Base-by-base conservation (phyloP, 179 eudicot species). In the Amaranthus tricolor region DNA sequence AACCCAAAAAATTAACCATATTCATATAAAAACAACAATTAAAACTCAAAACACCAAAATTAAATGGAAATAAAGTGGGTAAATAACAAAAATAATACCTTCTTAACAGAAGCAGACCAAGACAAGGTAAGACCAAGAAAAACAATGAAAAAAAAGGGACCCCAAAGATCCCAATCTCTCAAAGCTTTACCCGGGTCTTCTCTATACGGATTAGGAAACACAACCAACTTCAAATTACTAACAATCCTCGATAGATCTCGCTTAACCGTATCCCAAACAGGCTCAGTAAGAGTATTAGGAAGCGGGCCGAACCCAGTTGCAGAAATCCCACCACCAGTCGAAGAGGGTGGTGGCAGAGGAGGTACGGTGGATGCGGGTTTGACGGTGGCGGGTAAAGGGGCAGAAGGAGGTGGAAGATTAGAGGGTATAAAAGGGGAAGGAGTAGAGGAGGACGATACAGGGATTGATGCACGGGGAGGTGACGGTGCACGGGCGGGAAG, bases 151-250 rank as follows among this genome's bases (percentile, higher is more conserved):
- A 94, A 89, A 66, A 94, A 92, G 0, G 98, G 98, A 0, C 98
- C 98, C 98, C 98, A 94, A 5, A 94, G 89, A 88, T 94, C 97
- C 98, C 98, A 94, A 84, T 94, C 98, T 66, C 98, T 77, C 68
- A 94, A 71, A 6, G 98, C 97, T 76, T 94, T 92, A 2, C 97
- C 97, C 2, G 96, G 97, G 67, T 94, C 98, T 16, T 94, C 98
- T 2, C 97, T 74, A 49, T 43, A 89, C 1, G 97, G 97, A 53
- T 94, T 94, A 6, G 98, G 97, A 63, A 92, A 92, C 57, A 94
- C 98, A 21, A 94, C 98, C 54, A 94, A 87, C 90, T 94, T 94
- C 85, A 94, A 77, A 67, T 94, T 94, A 65, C 96, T 94, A 3
- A 90, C 92, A 68, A 92, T 94, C 76, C 98, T 74, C 0, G 91